These are phyloP conservation scores for Arthrobotrys sinensis DNA, from an alignment of 2,329 filamentous ascomycete species.

Conservation along the genomic window DNA sequence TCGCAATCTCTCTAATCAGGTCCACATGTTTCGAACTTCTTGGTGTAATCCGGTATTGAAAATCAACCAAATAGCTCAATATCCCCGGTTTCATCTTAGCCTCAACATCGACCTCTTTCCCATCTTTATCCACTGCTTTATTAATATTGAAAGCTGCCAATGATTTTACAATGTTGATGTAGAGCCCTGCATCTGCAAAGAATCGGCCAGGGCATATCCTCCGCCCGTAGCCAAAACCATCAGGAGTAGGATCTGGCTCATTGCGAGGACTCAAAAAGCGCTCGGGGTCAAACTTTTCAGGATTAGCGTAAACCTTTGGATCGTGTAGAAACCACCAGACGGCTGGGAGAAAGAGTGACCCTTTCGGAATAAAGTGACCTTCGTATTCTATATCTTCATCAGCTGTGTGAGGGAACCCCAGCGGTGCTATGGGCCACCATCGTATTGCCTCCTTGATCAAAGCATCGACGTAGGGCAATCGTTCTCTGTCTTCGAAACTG, in stretches of 20 bases:
- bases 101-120: slow-evolving; percentile 28
- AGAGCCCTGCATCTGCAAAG: slow-evolving; percentile 75
- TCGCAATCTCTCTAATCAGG: slow-evolving; percentile 6
- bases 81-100: slow-evolving; percentile 31
- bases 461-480: slow-evolving; percentile 72
- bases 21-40: slow-evolving; percentile 33
- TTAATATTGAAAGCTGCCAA: slow-evolving; percentile 74
- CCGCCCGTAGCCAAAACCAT: slow-evolving; percentile 71
- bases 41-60: slow-evolving; percentile 22
- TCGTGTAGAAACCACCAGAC: slow-evolving; percentile 72
- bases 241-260: slow-evolving; percentile 65
- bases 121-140: slow-evolving; percentile 28
- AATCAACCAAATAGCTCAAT: slow-evolving; percentile 15
- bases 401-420: slow-evolving; percentile 70
- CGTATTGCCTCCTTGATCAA: slow-evolving; percentile 74
- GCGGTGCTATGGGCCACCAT: slow-evolving; percentile 73
- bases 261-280: slow-evolving; percentile 57
- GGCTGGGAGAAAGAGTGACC: slow-evolving; percentile 70
- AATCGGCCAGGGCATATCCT: slow-evolving; percentile 73
- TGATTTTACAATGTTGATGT: slow-evolving; percentile 73
- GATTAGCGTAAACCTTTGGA: slow-evolving; percentile 66
- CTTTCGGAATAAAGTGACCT: slow-evolving; percentile 70
- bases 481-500: slow-evolving; percentile 69
- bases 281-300: slow-evolving; percentile 63
- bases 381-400: slow-evolving; percentile 69